Base-by-base conservation (phyloP, 2,329 filamentous ascomycete species). In the Exophiala calicioides region DNA sequence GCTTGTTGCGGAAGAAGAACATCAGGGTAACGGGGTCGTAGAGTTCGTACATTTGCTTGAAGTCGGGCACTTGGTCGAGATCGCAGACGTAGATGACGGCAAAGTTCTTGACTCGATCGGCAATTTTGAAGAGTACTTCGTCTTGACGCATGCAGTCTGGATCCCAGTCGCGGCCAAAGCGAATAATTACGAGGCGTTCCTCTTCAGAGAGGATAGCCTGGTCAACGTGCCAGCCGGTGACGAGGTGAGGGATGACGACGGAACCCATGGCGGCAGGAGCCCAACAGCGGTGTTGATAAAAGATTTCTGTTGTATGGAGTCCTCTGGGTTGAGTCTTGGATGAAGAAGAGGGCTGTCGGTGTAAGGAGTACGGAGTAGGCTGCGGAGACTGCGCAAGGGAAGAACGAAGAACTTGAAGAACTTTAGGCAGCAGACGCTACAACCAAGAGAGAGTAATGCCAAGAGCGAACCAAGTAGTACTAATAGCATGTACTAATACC, bases 1-100 rank as follows among this genome's bases (percentile, higher is more conserved):
- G 58, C 41, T 98, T 98, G 68, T 98, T 98, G 53, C 91, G 82
- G 76, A 90, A 95, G 78, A 95, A 95, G 76, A 88, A 95, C 87
- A 96, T 96, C 69, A 97, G 84, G 3, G 93, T 95, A 72, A 90
- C 88, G 0, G 90, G 84, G 65, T 98, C 88, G 74, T 93, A 90
- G 4, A 90, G 76, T 65, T 90, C 79, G 76, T 96, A 96, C 91
- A 97, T 97, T 62, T 86, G 82, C 66, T 93, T 96, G 75, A 95
- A 96, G 68, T 95, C 89, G 46, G 88, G 87, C 4, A 95, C 87
- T 67, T 90, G 79, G 64, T 95, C 88, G 61, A 94, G 84, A 67
- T 97, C 90, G 77, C 90, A 96, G 42, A 94, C 80, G 71, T 97
- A 97, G 67, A 97, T 85, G 67, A 86, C 86, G 47, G 87, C 86